Evolutionary conservation across 2,329 filamentous ascomycete genomes (phyloP), one percentile per base, ranked within the genome.

Genomic region (Metarhizium anisopliae): DNA sequence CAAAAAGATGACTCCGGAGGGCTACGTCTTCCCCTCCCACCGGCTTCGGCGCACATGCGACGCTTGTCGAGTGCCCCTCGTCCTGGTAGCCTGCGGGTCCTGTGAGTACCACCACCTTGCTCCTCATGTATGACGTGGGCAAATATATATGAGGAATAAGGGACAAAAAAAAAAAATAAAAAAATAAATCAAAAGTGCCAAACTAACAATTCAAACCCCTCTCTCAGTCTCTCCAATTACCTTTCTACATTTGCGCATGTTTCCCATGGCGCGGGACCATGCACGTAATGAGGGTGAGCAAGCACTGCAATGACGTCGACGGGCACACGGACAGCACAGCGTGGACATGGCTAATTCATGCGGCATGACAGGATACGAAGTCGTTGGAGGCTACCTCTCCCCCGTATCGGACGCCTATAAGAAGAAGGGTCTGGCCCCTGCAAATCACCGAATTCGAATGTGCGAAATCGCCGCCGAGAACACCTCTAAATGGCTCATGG

Each of bases 241-340:
- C 6, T 88, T 87, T 65, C 78, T 91, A 32, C 89, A 93, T 67
- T 74, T 94, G 59, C 85, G 89, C 67, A 93, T 95, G 87, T 93
- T 94, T 67, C 87, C 90, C 66, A 90, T 95, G 84, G 89, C 88
- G 1, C 82, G 84, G 62, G 89, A 94, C 71, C 92, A 87, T 71
- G 85, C 85, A 62, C 84, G 85, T 14, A 70, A 69, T 49, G 64
- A 69, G 59, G 63, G 68, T 68, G 36, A 50, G 55, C 8, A 25
- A 25, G 20, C 4, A 6, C 10, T 36, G 30, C 32, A 25, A 7
- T 35, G 32, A 11, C 10, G 32, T 11, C 10, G 32, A 11, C 32
- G 6, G 7, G 32, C 32, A 11, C 32, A 10, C 7, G 32, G 32
- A 7, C 6, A 35, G 32, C 32, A 8, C 32, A 1, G 32, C 10